Evolutionary conservation across 345 rosid genomes (phyloP).

Genomic region (Diplotaxis tenuifolia): DNA sequence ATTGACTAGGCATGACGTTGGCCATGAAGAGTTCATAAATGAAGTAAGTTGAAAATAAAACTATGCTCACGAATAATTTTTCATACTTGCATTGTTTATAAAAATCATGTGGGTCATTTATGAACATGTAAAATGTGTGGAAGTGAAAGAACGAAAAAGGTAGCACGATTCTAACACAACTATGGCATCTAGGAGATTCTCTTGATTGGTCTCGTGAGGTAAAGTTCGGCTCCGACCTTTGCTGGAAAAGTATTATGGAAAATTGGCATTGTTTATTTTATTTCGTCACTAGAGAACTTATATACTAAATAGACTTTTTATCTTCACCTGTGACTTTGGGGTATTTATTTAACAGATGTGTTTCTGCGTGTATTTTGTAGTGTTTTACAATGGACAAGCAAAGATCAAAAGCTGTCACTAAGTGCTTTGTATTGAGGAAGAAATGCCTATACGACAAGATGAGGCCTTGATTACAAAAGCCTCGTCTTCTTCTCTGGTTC

Average conservation of each 20-base stretch:
- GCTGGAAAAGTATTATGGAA: not conserved
- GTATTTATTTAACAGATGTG: constrained; percentile 10
- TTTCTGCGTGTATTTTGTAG: constrained; percentile 39
- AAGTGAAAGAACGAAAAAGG: constrained; percentile 85
- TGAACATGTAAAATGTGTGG: constrained; percentile 64
- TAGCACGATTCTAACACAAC: constrained; percentile 67
- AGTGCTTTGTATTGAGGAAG: constrained; percentile 85
- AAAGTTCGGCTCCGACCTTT: constrained; percentile 14
- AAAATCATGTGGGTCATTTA: not conserved
- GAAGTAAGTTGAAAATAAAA: constrained; percentile 52
- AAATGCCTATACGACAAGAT: no score
- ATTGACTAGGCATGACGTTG: constrained; percentile 84
- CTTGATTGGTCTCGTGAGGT: constrained; percentile 99
- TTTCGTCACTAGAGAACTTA: not conserved
- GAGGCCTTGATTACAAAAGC: no score
- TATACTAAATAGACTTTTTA: not conserved
- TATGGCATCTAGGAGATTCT: constrained; percentile 80
- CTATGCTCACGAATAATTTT: not conserved
- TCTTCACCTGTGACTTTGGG: not conserved
- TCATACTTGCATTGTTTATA: not conserved
- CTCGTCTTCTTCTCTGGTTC: no score
- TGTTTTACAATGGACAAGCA: constrained; percentile 95
- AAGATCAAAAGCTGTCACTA: constrained; percentile 84
- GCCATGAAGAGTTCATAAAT: constrained; percentile 78
- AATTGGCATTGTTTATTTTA: not conserved